A percentile compares a stretch with the other conserved stretches of the same genome.
Evolutionary conservation across 2,329 filamentous ascomycete genomes (phyloP).

Genomic region (Neophaeococcomyces mojaviensis): DNA sequence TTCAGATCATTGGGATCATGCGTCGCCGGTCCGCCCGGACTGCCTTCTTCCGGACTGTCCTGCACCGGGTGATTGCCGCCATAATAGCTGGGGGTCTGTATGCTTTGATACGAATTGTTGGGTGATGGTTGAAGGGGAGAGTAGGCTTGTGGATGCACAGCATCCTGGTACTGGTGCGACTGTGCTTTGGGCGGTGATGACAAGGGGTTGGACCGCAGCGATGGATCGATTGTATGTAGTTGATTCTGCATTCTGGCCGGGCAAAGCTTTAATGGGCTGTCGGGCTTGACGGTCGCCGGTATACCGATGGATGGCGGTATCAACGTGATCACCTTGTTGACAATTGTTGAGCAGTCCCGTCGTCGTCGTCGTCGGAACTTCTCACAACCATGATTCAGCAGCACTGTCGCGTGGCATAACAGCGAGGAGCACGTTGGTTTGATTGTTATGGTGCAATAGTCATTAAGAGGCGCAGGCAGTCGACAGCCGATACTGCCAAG

Average conservation of each 20-base stretch:
- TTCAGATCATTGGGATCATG: slow-evolving; percentile 47
- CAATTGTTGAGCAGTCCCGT: neutral
- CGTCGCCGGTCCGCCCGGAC: slow-evolving; percentile 21
- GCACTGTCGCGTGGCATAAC: neutral
- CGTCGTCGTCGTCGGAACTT: neutral
- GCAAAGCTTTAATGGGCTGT: neutral
- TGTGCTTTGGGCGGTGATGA: slow-evolving; percentile 18
- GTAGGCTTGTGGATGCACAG: slow-evolving; percentile 12
- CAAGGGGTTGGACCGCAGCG: slow-evolving; percentile 15
- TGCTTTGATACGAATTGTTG: slow-evolving; percentile 20
- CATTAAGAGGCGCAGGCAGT: neutral
- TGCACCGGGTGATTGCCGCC: slow-evolving; percentile 16
- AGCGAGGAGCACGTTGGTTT: neutral
- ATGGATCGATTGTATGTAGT: slow-evolving; percentile 15
- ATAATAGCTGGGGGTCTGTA: slow-evolving; percentile 21
- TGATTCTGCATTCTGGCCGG: slow-evolving; percentile 6
- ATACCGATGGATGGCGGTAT: neutral
- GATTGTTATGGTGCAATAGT: neutral
- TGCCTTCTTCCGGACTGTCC: slow-evolving; percentile 17
- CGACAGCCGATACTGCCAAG: neutral
- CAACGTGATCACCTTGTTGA: neutral
- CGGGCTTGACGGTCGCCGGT: slow-evolving; percentile 4
- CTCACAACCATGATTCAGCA: slow-evolving; percentile 1
- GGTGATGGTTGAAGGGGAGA: slow-evolving; percentile 21
- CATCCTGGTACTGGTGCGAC: slow-evolving; percentile 15